These are phyloP conservation scores for Trichoderma erinaceum DNA, from an alignment of 495 filamentous ascomycete genomes.

Conservation along the genomic window DNA sequence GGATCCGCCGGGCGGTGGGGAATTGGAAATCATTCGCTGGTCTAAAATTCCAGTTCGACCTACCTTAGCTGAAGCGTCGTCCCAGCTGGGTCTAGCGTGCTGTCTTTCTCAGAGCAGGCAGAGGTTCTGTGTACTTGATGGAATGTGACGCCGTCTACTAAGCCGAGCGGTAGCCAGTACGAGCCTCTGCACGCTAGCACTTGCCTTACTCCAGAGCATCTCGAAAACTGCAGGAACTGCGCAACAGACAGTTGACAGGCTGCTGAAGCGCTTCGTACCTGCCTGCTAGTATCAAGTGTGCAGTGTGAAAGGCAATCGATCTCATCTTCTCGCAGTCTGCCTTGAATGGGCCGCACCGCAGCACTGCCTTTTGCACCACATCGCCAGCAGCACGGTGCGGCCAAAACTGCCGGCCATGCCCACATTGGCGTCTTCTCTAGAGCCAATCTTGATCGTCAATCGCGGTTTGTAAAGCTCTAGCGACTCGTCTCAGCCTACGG, in stretches of 20 bases:
- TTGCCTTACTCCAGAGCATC: constrained; percentile 1
- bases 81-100: background rate
- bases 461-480: too few species aligned
- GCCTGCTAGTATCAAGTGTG: background rate
- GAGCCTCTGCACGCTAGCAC: background rate
- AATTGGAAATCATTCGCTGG: background rate
- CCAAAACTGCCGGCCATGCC: background rate
- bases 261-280: background rate
- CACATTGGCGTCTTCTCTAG: too few species aligned
- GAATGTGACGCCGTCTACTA: too few species aligned
- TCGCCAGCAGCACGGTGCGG: background rate
- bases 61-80: background rate
- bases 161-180: too few species aligned
- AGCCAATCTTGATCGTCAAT: too few species aligned
- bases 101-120: background rate
- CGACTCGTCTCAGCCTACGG: background rate
- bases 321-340: background rate
- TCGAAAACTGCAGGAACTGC: background rate
- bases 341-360: background rate
- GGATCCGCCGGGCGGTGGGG: background rate
- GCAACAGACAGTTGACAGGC: background rate
- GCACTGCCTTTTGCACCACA: background rate
- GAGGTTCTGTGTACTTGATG: too few species aligned
- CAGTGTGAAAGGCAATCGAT: background rate
- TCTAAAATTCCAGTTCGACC: background rate